Evolutionary conservation across 345 rosid species (phyloP).

Genomic region (Lagerstroemia speciosa): DNA sequence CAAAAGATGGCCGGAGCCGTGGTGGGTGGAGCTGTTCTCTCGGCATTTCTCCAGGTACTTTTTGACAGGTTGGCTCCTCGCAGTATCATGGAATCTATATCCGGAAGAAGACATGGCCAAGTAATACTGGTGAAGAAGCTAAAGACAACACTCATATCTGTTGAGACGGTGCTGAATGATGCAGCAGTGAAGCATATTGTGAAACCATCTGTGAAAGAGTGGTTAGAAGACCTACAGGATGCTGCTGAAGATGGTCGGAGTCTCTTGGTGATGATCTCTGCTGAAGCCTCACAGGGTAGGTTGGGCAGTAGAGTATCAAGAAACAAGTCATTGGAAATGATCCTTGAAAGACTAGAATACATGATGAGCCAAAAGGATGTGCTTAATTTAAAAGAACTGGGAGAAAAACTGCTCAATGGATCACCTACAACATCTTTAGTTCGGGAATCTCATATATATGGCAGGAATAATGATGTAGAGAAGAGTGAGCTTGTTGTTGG

Average conservation of each 20-base stretch:
- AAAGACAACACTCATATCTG: neutral
- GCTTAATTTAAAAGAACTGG: slow-evolving; percentile 10
- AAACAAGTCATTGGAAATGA: slow-evolving; percentile 3
- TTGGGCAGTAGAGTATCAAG: too few relatives aligned
- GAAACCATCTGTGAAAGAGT: neutral
- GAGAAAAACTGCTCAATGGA: neutral
- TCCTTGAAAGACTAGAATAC: slow-evolving; percentile 4
- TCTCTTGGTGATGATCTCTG: slow-evolving; percentile 10
- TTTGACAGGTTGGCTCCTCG: slow-evolving; percentile 4
- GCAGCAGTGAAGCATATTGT: slow-evolving; percentile 16
- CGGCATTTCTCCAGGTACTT: slow-evolving; percentile 11
- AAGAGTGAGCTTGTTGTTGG: slow-evolving; percentile 10
- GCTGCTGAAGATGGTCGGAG: slow-evolving; percentile 9
- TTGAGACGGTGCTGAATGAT: slow-evolving; percentile 12
- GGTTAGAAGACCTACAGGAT: slow-evolving; percentile 18
- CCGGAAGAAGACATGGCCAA: neutral
- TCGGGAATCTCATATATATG: slow-evolving; percentile 11
- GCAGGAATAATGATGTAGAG: slow-evolving; percentile 18
- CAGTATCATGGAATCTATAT: neutral
- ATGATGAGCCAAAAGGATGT: slow-evolving; percentile 7
- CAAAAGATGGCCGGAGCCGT: neutral
- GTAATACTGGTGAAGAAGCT: slow-evolving; percentile 1
- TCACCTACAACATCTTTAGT: slow-evolving; percentile 14
- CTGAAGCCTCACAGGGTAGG: neutral
- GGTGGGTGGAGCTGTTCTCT: slow-evolving; percentile 3